These are phyloP conservation scores for Gigaspora rosea DNA, from an alignment of 192 early-diverging fungal species.

Conservation along the genomic window DNA sequence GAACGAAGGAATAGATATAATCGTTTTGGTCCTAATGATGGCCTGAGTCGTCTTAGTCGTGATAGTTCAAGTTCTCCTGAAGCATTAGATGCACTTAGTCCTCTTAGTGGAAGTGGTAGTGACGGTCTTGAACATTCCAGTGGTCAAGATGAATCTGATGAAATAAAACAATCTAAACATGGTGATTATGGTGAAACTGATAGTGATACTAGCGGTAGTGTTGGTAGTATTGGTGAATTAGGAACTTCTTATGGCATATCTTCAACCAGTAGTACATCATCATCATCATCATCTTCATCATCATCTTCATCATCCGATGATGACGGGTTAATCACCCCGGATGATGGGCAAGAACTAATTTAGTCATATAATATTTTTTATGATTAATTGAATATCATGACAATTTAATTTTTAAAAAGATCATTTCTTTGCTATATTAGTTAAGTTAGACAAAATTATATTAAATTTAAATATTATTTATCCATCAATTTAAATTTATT, in stretches of 20 bases:
- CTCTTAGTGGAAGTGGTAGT: constrained; percentile 9
- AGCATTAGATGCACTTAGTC: not conserved
- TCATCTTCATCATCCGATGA: constrained; percentile 6
- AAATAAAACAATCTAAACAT: not conserved
- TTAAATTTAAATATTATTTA: no score
- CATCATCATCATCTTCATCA: not conserved
- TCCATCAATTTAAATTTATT: no score
- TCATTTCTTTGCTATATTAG: no score
- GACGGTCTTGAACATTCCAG: constrained; percentile 22
- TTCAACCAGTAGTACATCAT: not conserved
- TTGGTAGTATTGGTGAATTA: not conserved
- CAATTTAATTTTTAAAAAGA: no score
- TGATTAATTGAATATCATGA: no score
- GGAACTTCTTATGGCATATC: not conserved
- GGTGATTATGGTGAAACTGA: not conserved
- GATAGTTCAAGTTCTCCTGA: not conserved
- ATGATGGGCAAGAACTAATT: constrained; percentile 9
- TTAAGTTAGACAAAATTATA: no score
- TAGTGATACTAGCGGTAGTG: constrained; percentile 1
- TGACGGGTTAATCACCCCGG: constrained; percentile 6
- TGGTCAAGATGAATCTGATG: constrained; percentile 22
- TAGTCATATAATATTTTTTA: not conserved
- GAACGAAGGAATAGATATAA: constrained; percentile 29
- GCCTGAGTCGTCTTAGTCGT: constrained; percentile 3
- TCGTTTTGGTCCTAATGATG: constrained; percentile 1